Base-by-base conservation (phyloP, 495 filamentous ascomycete genomes). In the Parathielavia appendiculata region DNA sequence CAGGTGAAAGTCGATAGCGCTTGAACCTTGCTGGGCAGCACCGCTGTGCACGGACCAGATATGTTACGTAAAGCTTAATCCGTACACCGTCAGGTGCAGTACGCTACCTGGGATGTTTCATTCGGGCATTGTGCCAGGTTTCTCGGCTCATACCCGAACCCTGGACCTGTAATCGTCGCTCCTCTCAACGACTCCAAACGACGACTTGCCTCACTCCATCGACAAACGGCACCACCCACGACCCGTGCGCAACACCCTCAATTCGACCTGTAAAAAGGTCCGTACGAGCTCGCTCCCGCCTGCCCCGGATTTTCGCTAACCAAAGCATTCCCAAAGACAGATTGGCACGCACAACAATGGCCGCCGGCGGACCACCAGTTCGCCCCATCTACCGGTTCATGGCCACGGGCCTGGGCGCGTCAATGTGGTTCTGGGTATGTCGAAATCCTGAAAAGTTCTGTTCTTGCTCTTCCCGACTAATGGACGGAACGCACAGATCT, bases 381-480 rank as follows among this genome's bases (percentile, higher is more conserved):
- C 57, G 35, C 54, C 85, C 83, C 53, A 67, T 96, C 66, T 95
- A 97, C 75, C 81, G 90, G 67, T 87, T 89, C 69, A 79, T 85
- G 43, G 93, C 89, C 44, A 97, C 90, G 30, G 87, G 84, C 53
- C 76, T 99, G 50, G 90, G 91, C 59, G 93, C 93, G 20, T 88
- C 86, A 76, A 99, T 97, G 95, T 99, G 93, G 93, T 97, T 97
- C 77, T 97, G 91, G 73, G 93, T 98, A 82, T 66, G 88, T 67
- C 46, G 59, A 50, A 56, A 43, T 22, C 17, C 1, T 23, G 23
- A 19, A n/a, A 23, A 9, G 13, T 9, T 32, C 36, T n/a, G 35
- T 36, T 5, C 0, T 16, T 13, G 3, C n/a, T 5, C 44, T 4
- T 20, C 17, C 44, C 54, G n/a, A 53, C 55, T 56, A 22, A 52